Evolutionary conservation across 176 grass and related monocot genomes (phyloP), one percentile per base, ranked within the genome.

Genomic region (Eremochloa ophiuroides): DNA sequence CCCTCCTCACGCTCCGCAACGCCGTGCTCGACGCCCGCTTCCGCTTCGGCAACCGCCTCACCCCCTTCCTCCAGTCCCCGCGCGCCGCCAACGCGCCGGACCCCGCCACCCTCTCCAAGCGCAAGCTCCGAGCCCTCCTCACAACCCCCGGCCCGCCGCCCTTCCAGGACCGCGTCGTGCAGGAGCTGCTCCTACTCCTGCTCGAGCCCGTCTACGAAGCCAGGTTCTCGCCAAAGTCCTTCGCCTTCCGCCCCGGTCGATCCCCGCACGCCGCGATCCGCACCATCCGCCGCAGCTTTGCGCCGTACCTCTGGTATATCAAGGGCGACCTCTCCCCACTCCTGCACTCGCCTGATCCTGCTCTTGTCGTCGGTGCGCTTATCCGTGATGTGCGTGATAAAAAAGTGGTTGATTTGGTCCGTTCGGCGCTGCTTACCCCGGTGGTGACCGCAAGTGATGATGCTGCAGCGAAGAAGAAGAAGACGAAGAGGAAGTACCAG

Each of bases 301-400:
- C 95, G 5, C 90, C 92, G 0, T 95, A 98, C 84, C 88, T 98
- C 10, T 98, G 95, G 95, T 98, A 98, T 77, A 88, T 95, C 43
- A 98, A 91, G 66, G 95, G 95, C 46, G 95, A 98, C 73, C 73
- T 98, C 72, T 93, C 86, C 71, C 89, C 95, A 40, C 87, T 98
- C 39, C 87, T 98, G 10, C 81, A 95, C 29, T 94, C 81, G 26
- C 90, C 88, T 38, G 89, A 89, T 48, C 77, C 87, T 59, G 91
- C 76, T 15, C 88, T 95, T 4, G 87, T 98, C 35, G 85, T 98
- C 29, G 93, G 93, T 9, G 84, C 92, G 4, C 87, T 98, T 23
- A 87, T 95, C 60, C 95, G 92, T 55, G 88, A 98, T 81, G 89
- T 95, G 53, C 90, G 90, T 61, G 95, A 98, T 63, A 98, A 95